Evolutionary conservation across 1,284 basidiomycete genomes (phyloP).

Genomic region (Golubevia pallescens): DNA sequence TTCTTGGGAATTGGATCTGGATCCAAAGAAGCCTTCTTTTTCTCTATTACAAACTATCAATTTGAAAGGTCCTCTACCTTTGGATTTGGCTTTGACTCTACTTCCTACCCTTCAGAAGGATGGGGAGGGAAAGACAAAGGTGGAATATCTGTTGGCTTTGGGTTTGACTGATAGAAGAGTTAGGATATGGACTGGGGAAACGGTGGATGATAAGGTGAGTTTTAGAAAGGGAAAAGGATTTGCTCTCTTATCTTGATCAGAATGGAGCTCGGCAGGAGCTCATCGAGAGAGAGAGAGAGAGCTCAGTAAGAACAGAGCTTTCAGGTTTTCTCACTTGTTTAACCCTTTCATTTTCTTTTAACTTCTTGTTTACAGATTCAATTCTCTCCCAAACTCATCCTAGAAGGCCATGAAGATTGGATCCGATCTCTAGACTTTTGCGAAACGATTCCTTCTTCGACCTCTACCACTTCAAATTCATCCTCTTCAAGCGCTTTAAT

Average conservation of each 20-base stretch:
- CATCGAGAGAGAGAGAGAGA: too few species aligned
- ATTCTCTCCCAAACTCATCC: constrained; percentile 27
- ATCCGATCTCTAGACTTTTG: constrained; percentile 52
- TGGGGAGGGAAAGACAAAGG: background rate
- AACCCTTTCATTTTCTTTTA: too few species aligned
- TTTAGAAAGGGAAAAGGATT: background rate
- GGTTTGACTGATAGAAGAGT: constrained; percentile 47
- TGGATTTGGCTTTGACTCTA: constrained; percentile 41
- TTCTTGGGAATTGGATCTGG: too few species aligned
- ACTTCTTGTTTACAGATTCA: too few species aligned
- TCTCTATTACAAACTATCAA: constrained; percentile 18
- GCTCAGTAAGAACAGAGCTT: too few species aligned
- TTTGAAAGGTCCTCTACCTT: constrained; percentile 38
- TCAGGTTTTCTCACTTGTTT: too few species aligned
- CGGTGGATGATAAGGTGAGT: background rate
- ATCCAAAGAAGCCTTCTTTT: background rate
- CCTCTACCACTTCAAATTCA: too few species aligned
- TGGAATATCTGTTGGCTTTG: constrained; percentile 28
- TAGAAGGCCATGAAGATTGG: constrained; percentile 62
- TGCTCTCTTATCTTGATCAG: too few species aligned
- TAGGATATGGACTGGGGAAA: constrained; percentile 26
- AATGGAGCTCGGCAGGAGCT: background rate
- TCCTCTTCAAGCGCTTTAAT: constrained; percentile 17
- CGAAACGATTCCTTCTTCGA: constrained; percentile 12
- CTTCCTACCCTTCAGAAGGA: constrained; percentile 15